phyloP scores from a whole-genome alignment of 2,329 filamentous ascomycete species.

The Leptodontidium sp. region DNA sequence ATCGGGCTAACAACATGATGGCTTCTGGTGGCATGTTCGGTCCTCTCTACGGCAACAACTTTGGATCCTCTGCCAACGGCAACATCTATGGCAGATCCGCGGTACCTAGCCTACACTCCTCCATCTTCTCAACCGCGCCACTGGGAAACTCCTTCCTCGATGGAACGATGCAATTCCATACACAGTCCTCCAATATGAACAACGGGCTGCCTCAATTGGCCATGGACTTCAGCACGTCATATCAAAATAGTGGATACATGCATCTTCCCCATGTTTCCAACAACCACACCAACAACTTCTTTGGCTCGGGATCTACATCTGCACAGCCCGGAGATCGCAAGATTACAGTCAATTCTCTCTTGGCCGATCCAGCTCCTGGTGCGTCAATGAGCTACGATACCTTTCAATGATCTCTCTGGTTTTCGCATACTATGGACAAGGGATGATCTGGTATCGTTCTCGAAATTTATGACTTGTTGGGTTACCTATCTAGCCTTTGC shows the following conservation, averaged over 20 bases:
- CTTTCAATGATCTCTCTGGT: slow-evolving; percentile 3
- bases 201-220: slow-evolving; percentile 1
- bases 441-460: not conserved
- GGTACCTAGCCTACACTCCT: slow-evolving; percentile 3
- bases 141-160: slow-evolving; percentile 9
- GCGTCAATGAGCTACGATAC: not conserved
- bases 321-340: slow-evolving; percentile 11
- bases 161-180: not conserved
- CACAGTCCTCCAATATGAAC: not conserved
- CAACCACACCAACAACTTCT: not conserved
- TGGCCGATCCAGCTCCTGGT: slow-evolving; percentile 6
- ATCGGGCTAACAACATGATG: slow-evolving; percentile 16
- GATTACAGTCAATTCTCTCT: slow-evolving; percentile 7
- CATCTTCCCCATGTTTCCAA: slow-evolving; percentile 1
- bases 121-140: not conserved
- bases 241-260: slow-evolving; percentile 7
- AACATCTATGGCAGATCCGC: slow-evolving; percentile 4
- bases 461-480: not conserved
- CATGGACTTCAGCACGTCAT: not conserved
- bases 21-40: slow-evolving; percentile 10
- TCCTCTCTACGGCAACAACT: not conserved
- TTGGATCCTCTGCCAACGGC: not conserved
- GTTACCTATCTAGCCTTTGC: not conserved
- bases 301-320: not conserved
- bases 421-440: not conserved